Evolutionary conservation across 2,329 filamentous ascomycete species (phyloP).

Genomic region (Cercospora nicotianae): DNA sequence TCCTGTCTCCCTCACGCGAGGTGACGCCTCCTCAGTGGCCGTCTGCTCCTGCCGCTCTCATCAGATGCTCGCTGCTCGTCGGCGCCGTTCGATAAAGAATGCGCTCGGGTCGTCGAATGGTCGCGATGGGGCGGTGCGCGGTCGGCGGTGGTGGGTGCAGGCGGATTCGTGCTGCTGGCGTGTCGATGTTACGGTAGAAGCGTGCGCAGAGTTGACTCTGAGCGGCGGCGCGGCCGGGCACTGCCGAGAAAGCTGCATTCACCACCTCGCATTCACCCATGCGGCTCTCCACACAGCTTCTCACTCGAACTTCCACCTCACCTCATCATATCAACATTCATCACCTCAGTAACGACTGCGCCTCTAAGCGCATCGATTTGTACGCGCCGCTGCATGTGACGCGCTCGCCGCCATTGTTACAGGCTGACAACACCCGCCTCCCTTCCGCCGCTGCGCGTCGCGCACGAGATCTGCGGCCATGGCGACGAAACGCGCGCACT

Average conservation of each 20-base stretch:
- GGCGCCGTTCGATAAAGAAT: background rate
- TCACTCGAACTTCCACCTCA: background rate
- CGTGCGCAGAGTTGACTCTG: conserved; percentile 9
- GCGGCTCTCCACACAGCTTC: background rate
- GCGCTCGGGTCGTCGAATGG: background rate
- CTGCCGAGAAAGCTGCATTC: conserved; percentile 4
- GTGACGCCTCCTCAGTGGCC: conserved; percentile 26
- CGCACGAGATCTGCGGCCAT: conserved; percentile 52
- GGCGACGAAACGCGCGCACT: conserved; percentile 76
- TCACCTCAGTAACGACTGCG: background rate
- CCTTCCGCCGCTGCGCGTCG: conserved; percentile 16
- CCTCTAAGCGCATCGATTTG: background rate
- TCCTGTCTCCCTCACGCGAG: conserved; percentile 1
- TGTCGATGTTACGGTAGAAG: conserved; percentile 12
- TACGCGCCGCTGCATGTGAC: background rate
- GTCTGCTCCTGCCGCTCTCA: conserved; percentile 16
- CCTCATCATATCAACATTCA: background rate
- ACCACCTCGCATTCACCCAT: conserved; percentile 4
- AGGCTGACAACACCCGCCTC: background rate
- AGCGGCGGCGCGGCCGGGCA: background rate
- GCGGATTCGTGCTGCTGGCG: background rate
- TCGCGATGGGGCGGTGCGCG: conserved; percentile 4
- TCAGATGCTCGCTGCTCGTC: conserved; percentile 14
- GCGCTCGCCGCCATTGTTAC: background rate
- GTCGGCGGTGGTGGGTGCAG: conserved; percentile 3